Evolutionary conservation across 176 grass and related monocot species (phyloP), one percentile per base, ranked within the genome.

Genomic region (Carex cristatella): DNA sequence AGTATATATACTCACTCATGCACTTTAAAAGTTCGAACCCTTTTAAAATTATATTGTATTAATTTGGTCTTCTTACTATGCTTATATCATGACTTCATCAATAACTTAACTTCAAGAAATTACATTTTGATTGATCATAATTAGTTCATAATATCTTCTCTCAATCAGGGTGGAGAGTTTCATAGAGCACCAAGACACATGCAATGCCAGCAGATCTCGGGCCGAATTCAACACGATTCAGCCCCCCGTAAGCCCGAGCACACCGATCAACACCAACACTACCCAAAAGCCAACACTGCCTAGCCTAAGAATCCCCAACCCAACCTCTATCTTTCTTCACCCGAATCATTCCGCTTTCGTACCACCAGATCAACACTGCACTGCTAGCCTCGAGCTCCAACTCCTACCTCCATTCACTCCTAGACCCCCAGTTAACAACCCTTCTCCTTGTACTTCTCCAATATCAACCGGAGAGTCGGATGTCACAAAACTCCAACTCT

Each of bases 171-270:
- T 98, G 79, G 95, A 98, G 83, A 93, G 93, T 86, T 98, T 98
- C 85, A 98, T 98, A 59, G 95, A 98, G 89, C 95, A 98, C 83
- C 95, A 98, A 85, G 95, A 98, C 69, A 87, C 91, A 19, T 98
- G 95, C 93, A 92, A 86, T 88, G 87, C 94, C 81, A 68, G 86
- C 66, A 90, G 91, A 83, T 84, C 88, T 60, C 89, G 85, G 18
- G 70, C 74, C 9, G 89, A 93, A 61, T 61, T 63, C 81, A 19
- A 16, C 18, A n/a, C 42, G 15, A 81, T 15, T 88, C 86, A 48
- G 28, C n/a, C 80, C 27, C 89, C 79, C 69, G 86, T 40, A 54
- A 81, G 49, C 74, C 61, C 32, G 8, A 33, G 68, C 2, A 68
- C 62, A 7, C 85, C 37, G 10, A 48, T 67, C 14, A 69, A 83